phyloP scores from a whole-genome alignment of 768 basidiomycete genomes.

The Leccinum variicolor region DNA sequence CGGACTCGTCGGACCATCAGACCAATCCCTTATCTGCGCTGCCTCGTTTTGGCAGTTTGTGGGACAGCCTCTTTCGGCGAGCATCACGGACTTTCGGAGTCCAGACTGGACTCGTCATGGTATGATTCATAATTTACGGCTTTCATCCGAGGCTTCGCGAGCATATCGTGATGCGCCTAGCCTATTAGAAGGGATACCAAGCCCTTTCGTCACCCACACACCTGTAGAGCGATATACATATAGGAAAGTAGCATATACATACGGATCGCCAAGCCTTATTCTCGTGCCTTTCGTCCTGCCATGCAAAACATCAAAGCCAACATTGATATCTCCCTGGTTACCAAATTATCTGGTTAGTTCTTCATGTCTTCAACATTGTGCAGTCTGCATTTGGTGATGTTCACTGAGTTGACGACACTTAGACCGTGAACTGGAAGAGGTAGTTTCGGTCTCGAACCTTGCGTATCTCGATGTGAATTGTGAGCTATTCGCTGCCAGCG shows the following conservation, averaged over 20 bases:
- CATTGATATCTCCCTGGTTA: neutral
- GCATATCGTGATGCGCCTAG: neutral
- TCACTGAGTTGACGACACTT: neutral
- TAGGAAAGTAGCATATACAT: neutral
- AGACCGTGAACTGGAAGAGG: conserved; percentile 2
- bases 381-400: neutral
- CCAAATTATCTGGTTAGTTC: neutral
- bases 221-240: neutral
- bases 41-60: too few relatives aligned
- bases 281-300: neutral
- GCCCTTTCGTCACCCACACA: neutral
- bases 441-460: neutral
- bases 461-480: neutral
- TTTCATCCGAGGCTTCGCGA: neutral
- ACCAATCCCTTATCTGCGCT: too few relatives aligned
- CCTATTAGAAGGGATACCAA: neutral
- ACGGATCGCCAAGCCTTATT: neutral
- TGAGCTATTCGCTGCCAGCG: neutral
- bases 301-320: neutral
- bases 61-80: too few relatives aligned
- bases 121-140: neutral
- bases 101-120: neutral
- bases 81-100: neutral
- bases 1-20: too few relatives aligned
- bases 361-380: neutral